phyloP scores from a whole-genome alignment of 2,329 filamentous ascomycete genomes.

The Neoscytalidium dimidiatum region DNA sequence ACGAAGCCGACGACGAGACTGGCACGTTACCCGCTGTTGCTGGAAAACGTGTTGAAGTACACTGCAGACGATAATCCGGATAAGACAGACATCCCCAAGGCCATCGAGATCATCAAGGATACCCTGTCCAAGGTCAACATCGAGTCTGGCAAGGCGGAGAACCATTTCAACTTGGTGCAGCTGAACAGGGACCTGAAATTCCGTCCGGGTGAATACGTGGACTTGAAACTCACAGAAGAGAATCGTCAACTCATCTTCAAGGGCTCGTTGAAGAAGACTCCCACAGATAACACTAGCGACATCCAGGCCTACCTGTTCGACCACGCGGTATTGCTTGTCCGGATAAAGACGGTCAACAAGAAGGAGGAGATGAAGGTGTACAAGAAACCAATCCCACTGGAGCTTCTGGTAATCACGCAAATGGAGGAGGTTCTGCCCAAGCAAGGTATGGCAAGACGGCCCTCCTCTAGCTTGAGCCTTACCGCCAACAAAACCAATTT shows the following conservation, averaged over 20 bases:
- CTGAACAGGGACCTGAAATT: conserved; percentile 92
- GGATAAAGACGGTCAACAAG: conserved; percentile 90
- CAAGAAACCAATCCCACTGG: conserved; percentile 89
- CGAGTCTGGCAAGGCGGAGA: conserved; percentile 95
- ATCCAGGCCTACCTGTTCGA: conserved; percentile 96
- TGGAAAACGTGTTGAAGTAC: conserved; percentile 90
- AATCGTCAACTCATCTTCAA: conserved; percentile 93
- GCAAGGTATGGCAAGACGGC: conserved; percentile 76
- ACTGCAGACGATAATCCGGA: conserved; percentile 88
- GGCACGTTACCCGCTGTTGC: conserved; percentile 86
- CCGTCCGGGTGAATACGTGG: conserved; percentile 84
- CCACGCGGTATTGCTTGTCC: conserved; percentile 88
- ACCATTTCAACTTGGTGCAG: conserved; percentile 91
- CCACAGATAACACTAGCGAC: conserved; percentile 77
- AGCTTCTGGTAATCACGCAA: conserved; percentile 88
- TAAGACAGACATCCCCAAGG: conserved; percentile 88
- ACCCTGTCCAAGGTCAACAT: conserved; percentile 86
- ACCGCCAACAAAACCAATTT: conserved; percentile 49
- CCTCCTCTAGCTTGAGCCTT: conserved; percentile 80
- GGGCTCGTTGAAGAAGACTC: conserved; percentile 87
- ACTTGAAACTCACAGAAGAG: conserved; percentile 91
- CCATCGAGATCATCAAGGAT: conserved; percentile 81
- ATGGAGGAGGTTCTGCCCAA: conserved; percentile 95
- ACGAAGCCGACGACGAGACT: conserved; percentile 96
- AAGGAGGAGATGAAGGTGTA: conserved; percentile 94